A percentile compares a stretch with the other conserved stretches of the same genome.
These are phyloP conservation scores for Candida pseudoviswanathii DNA, from an alignment of 1,139 yeast genomes.

Conservation along the genomic window DNA sequence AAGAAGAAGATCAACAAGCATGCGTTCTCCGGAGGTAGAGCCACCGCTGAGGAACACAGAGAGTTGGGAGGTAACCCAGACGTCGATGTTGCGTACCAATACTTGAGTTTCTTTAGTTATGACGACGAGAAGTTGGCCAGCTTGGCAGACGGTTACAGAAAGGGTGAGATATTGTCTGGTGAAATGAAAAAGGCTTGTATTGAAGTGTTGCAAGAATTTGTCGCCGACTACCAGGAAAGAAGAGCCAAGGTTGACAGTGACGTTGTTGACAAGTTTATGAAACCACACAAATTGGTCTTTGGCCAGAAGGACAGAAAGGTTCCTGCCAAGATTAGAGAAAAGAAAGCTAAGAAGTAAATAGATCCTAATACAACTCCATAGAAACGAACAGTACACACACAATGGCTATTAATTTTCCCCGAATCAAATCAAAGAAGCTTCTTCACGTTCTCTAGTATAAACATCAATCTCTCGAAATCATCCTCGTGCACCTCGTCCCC, in stretches of 20 bases:
- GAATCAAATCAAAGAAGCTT: conserved; percentile 15
- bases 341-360: conserved; percentile 21
- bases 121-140: conserved; percentile 79
- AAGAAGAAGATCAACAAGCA: conserved; percentile 94
- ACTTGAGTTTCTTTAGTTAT: conserved; percentile 82
- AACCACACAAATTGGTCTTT: conserved; percentile 77
- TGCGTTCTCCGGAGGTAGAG: conserved; percentile 95
- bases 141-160: conserved; percentile 65
- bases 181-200: conserved; percentile 92
- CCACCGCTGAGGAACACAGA: conserved; percentile 87
- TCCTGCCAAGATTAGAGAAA: conserved; percentile 59
- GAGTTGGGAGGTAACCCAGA: conserved; percentile 91
- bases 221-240: conserved; percentile 76
- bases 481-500: conserved; percentile 33
- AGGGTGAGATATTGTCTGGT: conserved; percentile 86
- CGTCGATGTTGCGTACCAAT: conserved; percentile 93
- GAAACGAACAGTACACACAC: background rate
- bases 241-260: conserved; percentile 69
- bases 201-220: conserved; percentile 75
- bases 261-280: conserved; percentile 74
- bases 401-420: background rate
- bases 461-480: conserved; percentile 47
- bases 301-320: conserved; percentile 74
- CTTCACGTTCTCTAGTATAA: conserved; percentile 38
- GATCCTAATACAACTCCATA: background rate